Evolutionary conservation across 805 yeast genomes (phyloP), one percentile per base, ranked within the genome.

Genomic region (Candida ovalis): DNA sequence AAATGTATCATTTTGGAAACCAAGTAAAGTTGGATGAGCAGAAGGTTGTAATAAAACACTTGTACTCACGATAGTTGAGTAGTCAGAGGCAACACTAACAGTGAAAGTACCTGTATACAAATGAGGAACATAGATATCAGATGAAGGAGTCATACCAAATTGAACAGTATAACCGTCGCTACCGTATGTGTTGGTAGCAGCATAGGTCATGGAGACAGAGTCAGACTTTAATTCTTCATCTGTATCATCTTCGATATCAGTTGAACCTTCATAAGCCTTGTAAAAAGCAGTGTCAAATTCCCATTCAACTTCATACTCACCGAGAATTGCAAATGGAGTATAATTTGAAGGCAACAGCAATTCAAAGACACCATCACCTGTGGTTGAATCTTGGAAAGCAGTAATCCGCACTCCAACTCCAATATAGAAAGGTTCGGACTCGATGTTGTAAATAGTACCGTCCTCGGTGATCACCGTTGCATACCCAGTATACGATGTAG

Each of bases 241-340:
- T n/a, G 22, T 21, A 5, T 35, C 22, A 35, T n/a, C 19, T 35
- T 35, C 38, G 8, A 35, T 17, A 35, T 17, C 22, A 9, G 19
- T 17, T 6, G 38, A 13, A 18, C 38, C 38, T 35, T 35, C 22
- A 35, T 13, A 35, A 10, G 17, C 22, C 6, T 44, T 25, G 32
- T 45, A 45, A 42, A 30, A 45, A 9, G 41, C 43, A 15, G 36
- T 23, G 36, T 45, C 48, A 45, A 48, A 48, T 21, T 27, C n/a
- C 52, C 52, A 48, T 4, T 30, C 42, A 30, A 38, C 42, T 23
- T 32, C 27, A 36, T 22, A 39, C 4, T 32, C 46, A 8, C 46
- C 48, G 7, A 24, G 21, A 23, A 48, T 42, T 17, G 46, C 52
- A 39, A 48, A 48, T n/a, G 52, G 52, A 6, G 52, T 45, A 46